Percentiles rank a stretch among this genome's conserved stretches.
These are phyloP conservation scores for Acacia pycnantha DNA, from an alignment of 331 rosid genomes.

Conservation along the genomic window DNA sequence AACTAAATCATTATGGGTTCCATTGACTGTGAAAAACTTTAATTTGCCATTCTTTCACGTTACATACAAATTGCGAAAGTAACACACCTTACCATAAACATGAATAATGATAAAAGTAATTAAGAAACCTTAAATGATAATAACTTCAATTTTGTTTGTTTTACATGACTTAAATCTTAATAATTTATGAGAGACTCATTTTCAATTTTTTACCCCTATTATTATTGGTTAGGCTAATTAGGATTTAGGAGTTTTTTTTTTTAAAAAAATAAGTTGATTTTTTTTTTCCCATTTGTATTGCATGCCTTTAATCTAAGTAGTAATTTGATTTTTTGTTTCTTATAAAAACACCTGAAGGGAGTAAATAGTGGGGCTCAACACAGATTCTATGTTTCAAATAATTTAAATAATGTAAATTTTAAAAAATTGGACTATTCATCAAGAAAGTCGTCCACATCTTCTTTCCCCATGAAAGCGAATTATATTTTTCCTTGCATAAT, in stretches of 20 bases:
- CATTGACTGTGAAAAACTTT: slow-evolving; percentile 38
- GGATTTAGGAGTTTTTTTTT: too few relatives aligned
- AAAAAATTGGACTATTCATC: not conserved
- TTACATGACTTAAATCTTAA: not conserved
- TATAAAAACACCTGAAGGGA: too few relatives aligned
- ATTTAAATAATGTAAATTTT: not conserved
- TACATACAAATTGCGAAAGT: slow-evolving; percentile 31
- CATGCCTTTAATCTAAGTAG: too few relatives aligned
- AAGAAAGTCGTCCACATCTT: not conserved
- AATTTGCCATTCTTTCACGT: slow-evolving; percentile 34
- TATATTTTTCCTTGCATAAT: slow-evolving; percentile 21
- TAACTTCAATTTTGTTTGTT: too few relatives aligned
- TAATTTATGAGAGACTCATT: too few relatives aligned
- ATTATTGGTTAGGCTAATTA: too few relatives aligned
- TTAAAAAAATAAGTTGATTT: too few relatives aligned
- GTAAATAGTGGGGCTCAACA: not conserved
- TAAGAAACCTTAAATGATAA: slow-evolving; percentile 12
- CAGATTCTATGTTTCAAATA: not conserved
- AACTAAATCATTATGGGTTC: slow-evolving; percentile 44
- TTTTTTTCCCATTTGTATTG: too few relatives aligned
- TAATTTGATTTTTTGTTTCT: not conserved
- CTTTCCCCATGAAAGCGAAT: slow-evolving; percentile 6
- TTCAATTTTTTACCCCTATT: too few relatives aligned
- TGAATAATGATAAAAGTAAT: slow-evolving; percentile 49
- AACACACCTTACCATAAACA: slow-evolving; percentile 47